Percentiles rank a stretch among this genome's conserved stretches.
Conservation (phyloP, 306 rosid genomes). For the Begonia masoniana region DNA sequence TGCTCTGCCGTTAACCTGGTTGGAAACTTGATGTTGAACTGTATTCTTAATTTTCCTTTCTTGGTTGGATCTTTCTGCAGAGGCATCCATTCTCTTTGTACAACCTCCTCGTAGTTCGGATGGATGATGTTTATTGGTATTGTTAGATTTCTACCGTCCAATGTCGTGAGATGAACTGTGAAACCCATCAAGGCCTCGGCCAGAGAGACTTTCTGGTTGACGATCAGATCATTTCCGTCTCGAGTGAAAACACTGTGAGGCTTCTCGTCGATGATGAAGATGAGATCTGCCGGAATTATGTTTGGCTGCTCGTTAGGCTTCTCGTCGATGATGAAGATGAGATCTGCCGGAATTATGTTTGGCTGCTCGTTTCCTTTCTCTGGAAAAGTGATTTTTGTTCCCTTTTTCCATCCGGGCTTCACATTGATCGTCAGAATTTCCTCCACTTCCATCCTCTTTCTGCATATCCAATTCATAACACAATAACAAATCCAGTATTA, state of each 20-base stretch:
- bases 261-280: slow-evolving; percentile 15
- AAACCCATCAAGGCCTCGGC: slow-evolving; percentile 15
- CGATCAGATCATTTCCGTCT: slow-evolving; percentile 15
- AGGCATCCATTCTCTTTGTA: slow-evolving; percentile 16
- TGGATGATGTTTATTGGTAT: slow-evolving; percentile 10
- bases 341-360: slow-evolving; percentile 13
- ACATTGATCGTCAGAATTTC: slow-evolving; percentile 11
- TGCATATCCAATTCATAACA: not conserved
- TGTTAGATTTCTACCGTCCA: slow-evolving; percentile 10
- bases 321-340: slow-evolving; percentile 13
- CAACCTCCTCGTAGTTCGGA: slow-evolving; percentile 18
- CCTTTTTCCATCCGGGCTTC: slow-evolving; percentile 17
- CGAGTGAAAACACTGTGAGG: slow-evolving; percentile 15
- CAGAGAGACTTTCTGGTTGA: slow-evolving; percentile 11
- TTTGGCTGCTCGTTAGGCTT: slow-evolving; percentile 14
- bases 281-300: slow-evolving; percentile 14
- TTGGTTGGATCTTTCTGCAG: slow-evolving; percentile 15
- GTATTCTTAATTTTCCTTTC: slow-evolving; percentile 14
- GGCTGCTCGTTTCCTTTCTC: slow-evolving; percentile 17
- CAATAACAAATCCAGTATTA: too few relatives aligned
- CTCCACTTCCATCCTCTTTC: slow-evolving; percentile 9
- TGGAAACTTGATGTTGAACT: slow-evolving; percentile 15
- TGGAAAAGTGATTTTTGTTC: slow-evolving; percentile 18
- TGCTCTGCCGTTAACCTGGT: slow-evolving; percentile 10
- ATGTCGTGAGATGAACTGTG: slow-evolving; percentile 11